Conservation (phyloP, 2,329 filamentous ascomycete genomes). For the Sarocladium oryzae region DNA sequence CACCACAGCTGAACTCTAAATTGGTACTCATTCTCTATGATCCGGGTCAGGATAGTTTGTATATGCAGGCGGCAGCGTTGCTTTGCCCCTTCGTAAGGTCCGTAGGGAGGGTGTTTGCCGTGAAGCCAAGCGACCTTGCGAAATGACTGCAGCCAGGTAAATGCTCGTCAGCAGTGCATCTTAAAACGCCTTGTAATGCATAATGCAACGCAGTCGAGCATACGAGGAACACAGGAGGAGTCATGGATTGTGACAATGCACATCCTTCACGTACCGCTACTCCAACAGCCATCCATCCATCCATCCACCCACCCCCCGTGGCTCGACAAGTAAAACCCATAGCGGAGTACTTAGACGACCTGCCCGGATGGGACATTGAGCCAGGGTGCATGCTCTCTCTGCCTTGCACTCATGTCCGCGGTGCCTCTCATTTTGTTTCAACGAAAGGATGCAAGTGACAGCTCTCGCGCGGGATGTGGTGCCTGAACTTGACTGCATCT, state of each 20-base stretch:
- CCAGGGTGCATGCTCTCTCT: background rate
- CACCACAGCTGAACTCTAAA: conserved; percentile 1
- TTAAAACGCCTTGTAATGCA: background rate
- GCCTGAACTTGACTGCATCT: conserved; percentile 2
- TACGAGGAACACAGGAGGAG: background rate
- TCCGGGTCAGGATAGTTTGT: background rate
- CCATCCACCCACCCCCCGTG: background rate
- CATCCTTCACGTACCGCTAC: too few relatives aligned
- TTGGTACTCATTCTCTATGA: background rate
- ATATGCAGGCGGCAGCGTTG: background rate
- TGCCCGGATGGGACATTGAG: background rate
- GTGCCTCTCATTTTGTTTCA: conserved; percentile 3
- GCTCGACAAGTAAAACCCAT: background rate
- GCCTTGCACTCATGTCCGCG: background rate
- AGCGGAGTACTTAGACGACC: conserved; percentile 4
- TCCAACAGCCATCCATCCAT: conserved; percentile 1
- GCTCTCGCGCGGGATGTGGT: background rate
- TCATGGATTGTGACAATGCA: background rate
- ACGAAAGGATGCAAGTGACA: background rate
- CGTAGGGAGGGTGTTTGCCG: too few relatives aligned
- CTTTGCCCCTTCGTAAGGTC: background rate
- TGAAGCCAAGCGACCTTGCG: too few relatives aligned
- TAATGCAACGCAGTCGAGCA: background rate
- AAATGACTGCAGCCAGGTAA: too few relatives aligned
- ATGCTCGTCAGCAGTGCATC: too few relatives aligned